Percentiles rank a stretch among this genome's conserved stretches.
phyloP scores from a whole-genome alignment of 2,329 filamentous ascomycete genomes.

The Didymella keratinophila region DNA sequence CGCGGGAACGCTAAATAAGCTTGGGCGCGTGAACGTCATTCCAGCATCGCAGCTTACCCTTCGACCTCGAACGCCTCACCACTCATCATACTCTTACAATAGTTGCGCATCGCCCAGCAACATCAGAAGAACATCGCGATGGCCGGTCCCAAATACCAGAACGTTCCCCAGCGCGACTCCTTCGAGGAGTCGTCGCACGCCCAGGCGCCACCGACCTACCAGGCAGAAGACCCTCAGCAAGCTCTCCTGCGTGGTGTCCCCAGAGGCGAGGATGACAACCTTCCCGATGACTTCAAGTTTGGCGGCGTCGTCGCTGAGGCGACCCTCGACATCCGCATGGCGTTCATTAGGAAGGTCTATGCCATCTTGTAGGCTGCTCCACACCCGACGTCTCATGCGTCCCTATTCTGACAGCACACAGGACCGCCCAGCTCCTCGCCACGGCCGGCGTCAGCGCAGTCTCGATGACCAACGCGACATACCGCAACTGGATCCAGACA shows the following conservation, averaged over 20 bases:
- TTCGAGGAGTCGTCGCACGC: constrained; percentile 66
- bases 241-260: constrained; percentile 70
- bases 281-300: constrained; percentile 99
- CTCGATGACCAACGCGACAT: constrained; percentile 82
- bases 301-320: constrained; percentile 93
- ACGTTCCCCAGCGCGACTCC: constrained; percentile 85
- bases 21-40: constrained; percentile 13
- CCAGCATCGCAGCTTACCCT: not conserved
- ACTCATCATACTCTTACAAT: not conserved
- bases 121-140: constrained; percentile 54
- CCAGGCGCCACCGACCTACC: constrained; percentile 78
- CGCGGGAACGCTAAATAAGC: constrained; percentile 14
- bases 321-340: constrained; percentile 93
- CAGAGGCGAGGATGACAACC: constrained; percentile 83
- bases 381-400: not conserved
- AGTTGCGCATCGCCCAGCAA: constrained; percentile 13
- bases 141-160: constrained; percentile 83
- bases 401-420: constrained; percentile 38
- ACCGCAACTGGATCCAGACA: constrained; percentile 85
- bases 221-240: constrained; percentile 64
- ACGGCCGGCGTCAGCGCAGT: constrained; percentile 82
- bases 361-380: constrained; percentile 74
- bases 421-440: constrained; percentile 86
- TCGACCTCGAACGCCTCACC: constrained; percentile 10
- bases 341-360: constrained; percentile 97